Evolutionary conservation across 345 rosid species (phyloP).

Genomic region (Eucalyptus lansdowneana): DNA sequence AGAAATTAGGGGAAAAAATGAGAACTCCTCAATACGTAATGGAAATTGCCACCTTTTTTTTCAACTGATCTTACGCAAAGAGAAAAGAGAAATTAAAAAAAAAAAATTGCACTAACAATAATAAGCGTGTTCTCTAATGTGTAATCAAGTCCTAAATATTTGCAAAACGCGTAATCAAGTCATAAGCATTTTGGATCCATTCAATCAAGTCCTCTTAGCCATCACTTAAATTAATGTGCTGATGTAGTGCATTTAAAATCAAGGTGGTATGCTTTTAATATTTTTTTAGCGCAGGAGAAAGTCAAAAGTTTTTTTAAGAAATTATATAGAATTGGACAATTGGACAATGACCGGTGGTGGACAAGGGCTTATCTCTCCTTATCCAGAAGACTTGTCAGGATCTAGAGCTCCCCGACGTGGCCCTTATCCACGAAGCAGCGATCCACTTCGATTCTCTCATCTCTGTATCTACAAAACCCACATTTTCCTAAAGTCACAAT

Average conservation of each 20-base stretch:
- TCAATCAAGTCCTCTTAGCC: neutral
- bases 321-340: neutral
- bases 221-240: neutral
- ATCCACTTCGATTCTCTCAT: neutral
- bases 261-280: neutral
- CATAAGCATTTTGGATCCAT: neutral
- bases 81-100: neutral
- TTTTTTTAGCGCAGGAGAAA: neutral
- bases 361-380: slow-evolving; percentile 2
- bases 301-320: neutral
- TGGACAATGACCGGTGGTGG: neutral
- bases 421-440: slow-evolving; percentile 30
- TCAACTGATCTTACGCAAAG: neutral
- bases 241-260: neutral
- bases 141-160: neutral
- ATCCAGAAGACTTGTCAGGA: slow-evolving; percentile 15
- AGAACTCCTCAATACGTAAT: neutral
- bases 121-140: neutral
- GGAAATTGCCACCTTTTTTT: neutral
- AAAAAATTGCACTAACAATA: neutral
- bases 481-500: neutral
- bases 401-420: slow-evolving; percentile 19
- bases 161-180: neutral
- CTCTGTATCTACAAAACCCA: neutral
- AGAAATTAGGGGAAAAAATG: neutral